These are phyloP conservation scores for Nissolia schottii DNA, from an alignment of 306 rosid genomes.

Conservation along the genomic window DNA sequence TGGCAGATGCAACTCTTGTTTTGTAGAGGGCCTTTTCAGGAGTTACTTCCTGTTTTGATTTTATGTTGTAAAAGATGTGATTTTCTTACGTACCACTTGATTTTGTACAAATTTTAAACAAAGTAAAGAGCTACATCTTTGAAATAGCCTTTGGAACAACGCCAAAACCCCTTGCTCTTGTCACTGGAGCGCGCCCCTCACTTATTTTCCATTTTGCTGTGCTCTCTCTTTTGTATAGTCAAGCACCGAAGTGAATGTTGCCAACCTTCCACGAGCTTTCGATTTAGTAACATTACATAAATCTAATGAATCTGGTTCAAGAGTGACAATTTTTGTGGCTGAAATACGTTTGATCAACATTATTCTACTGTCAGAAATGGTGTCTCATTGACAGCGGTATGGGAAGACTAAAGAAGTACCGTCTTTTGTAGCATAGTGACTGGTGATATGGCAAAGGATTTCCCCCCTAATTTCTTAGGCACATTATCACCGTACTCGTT, in stretches of 20 bases:
- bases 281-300: neutral
- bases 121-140: constrained; percentile 14
- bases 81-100: constrained; percentile 20
- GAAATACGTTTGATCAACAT: neutral
- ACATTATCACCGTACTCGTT: no score
- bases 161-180: neutral
- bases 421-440: no score
- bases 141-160: neutral
- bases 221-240: neutral
- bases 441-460: no score
- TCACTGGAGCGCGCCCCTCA: neutral
- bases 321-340: neutral
- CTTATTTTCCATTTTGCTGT: neutral
- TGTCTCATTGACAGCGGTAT: neutral
- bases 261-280: neutral
- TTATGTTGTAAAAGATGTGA: constrained; percentile 32
- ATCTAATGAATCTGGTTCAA: neutral
- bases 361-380: neutral
- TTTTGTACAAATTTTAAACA: constrained; percentile 50
- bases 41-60: constrained; percentile 36
- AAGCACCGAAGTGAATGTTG: neutral
- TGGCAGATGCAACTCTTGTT: constrained; percentile 33
- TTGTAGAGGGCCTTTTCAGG: constrained; percentile 29
- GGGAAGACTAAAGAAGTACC: no score
- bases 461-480: no score